phyloP scores from a whole-genome alignment of 768 basidiomycete species.

The Pleurotus ostreatus region DNA sequence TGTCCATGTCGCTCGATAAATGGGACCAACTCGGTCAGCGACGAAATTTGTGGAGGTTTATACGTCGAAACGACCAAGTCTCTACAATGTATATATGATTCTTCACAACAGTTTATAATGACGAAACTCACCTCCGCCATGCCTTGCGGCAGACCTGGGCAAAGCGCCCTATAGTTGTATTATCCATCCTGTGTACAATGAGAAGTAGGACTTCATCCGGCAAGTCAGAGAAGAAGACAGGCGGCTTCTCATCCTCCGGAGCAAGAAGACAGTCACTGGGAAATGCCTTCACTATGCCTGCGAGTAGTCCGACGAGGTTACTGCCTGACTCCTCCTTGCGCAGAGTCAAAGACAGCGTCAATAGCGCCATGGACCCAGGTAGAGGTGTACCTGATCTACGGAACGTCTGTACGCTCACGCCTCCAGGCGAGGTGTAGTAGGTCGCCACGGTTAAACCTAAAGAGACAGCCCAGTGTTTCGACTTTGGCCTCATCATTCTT shows the following conservation, averaged over 20 bases:
- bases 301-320: constrained; percentile 37
- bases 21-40: constrained; percentile 40
- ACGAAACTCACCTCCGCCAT: too few relatives aligned
- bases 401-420: too few relatives aligned
- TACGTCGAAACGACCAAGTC: constrained; percentile 63
- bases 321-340: constrained; percentile 12
- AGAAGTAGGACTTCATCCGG: constrained; percentile 79
- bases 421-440: too few relatives aligned
- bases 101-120: too few relatives aligned
- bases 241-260: constrained; percentile 63
- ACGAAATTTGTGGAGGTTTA: constrained; percentile 69
- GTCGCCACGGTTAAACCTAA: too few relatives aligned
- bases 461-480: too few relatives aligned
- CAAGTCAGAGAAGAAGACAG: constrained; percentile 50
- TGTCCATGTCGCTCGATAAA: constrained; percentile 49
- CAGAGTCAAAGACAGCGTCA: constrained; percentile 19
- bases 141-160: constrained; percentile 71
- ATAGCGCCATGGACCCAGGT: constrained; percentile 12
- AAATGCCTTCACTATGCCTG: constrained; percentile 45
- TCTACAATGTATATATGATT: constrained; percentile 34
- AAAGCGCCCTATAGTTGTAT: constrained; percentile 72
- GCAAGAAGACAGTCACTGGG: constrained; percentile 45
- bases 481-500: too few relatives aligned
- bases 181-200: constrained; percentile 65
- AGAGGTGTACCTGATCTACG: too few relatives aligned